Evolutionary conservation across 129 eudicot species (phyloP).

Genomic region (Flaveria robusta): DNA sequence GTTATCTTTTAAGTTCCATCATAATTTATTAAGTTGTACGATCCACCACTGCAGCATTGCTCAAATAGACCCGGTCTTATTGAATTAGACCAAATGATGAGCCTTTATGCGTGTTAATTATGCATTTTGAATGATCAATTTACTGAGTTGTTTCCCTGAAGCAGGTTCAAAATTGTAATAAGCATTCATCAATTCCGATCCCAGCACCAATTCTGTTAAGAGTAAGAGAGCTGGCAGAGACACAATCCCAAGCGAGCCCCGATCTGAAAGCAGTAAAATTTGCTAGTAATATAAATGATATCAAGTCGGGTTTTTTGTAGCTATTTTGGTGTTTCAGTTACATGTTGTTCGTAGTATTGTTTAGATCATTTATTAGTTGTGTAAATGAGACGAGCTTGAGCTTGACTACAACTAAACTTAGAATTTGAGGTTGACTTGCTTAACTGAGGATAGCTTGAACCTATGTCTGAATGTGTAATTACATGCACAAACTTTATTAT

Average conservation of each 20-base stretch:
- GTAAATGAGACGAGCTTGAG: neutral
- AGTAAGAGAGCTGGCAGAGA: slow-evolving; percentile 89
- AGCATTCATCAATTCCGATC: slow-evolving; percentile 63
- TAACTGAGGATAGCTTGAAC: neutral
- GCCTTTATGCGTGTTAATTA: neutral
- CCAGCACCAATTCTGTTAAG: slow-evolving; percentile 75
- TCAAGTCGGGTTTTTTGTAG: slow-evolving; percentile 63
- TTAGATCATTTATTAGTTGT: slow-evolving; percentile 1
- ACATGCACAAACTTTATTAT: neutral
- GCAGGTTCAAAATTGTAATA: slow-evolving; percentile 63
- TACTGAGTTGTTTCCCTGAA: neutral
- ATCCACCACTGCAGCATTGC: neutral
- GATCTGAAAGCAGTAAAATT: slow-evolving; percentile 45
- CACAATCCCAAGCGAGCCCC: slow-evolving; percentile 60
- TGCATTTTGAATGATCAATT: neutral
- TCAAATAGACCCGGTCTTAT: neutral
- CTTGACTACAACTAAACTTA: neutral
- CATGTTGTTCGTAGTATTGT: neutral
- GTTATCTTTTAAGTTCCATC: neutral
- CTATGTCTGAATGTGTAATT: neutral
- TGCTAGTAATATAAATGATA: slow-evolving; percentile 51
- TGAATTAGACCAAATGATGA: neutral
- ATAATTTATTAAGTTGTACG: neutral
- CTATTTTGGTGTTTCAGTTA: slow-evolving; percentile 3
- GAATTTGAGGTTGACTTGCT: neutral